These are phyloP conservation scores for Calonectria pseudoreteaudii DNA, from an alignment of 2,329 filamentous ascomycete genomes.

Conservation along the genomic window DNA sequence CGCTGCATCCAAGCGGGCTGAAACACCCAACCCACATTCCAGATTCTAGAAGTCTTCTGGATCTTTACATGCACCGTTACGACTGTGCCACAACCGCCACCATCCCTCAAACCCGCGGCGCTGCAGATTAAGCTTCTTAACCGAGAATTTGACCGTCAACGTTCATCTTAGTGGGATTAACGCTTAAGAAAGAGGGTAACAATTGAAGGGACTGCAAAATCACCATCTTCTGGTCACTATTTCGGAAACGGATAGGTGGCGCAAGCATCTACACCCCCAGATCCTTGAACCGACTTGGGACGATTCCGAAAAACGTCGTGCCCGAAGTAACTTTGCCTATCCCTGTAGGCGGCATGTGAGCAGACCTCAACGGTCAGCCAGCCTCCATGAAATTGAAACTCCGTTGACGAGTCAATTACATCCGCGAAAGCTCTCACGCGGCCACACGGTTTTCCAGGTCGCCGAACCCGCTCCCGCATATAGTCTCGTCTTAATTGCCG, in stretches of 20 bases:
- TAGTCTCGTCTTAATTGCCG: conserved; percentile 34
- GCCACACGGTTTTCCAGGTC: conserved; percentile 19
- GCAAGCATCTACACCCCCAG: conserved; percentile 14
- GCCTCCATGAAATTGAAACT: conserved; percentile 27
- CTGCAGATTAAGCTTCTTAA: conserved; percentile 4
- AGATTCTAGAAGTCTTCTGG: conserved; percentile 44
- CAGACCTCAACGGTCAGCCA: conserved; percentile 22
- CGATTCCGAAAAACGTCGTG: conserved; percentile 23
- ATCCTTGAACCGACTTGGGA: conserved; percentile 20
- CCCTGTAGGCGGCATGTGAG: conserved; percentile 15
- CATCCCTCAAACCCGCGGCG: conserved; percentile 8
- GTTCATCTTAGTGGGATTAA: neutral
- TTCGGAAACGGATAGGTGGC: conserved; percentile 18
- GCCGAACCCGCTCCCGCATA: conserved; percentile 25
- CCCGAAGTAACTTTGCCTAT: conserved; percentile 20
- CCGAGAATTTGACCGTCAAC: conserved; percentile 7
- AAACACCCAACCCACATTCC: conserved; percentile 41
- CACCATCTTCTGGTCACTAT: conserved; percentile 12
- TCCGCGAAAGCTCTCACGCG: conserved; percentile 20
- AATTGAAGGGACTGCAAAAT: neutral
- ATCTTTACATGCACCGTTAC: conserved; percentile 26
- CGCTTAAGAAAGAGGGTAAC: neutral
- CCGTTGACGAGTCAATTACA: conserved; percentile 29
- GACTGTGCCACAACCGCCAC: conserved; percentile 22
- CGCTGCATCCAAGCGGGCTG: conserved; percentile 29